Evolutionary conservation across 495 filamentous ascomycete genomes (phyloP), one percentile per base, ranked within the genome.

Genomic region (Achaetomiella virescens): DNA sequence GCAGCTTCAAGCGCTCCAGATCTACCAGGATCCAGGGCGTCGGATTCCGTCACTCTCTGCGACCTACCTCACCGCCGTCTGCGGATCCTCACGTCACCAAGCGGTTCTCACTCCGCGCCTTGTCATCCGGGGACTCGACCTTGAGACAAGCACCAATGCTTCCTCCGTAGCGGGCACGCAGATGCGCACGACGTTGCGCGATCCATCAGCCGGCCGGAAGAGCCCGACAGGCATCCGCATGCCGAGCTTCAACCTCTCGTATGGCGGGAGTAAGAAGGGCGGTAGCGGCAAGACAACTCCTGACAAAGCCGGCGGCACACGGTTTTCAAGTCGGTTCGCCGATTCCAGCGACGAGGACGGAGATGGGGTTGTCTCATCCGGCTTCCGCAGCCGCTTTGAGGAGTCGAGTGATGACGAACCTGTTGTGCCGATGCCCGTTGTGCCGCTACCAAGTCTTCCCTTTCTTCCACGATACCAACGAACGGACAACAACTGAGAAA

Each of bases 341-440:
- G 82, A 90, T 60, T 91, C 88, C 0, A 89, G 88, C 58, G 86
- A 86, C 25, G 89, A 91, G 17, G 85, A 84, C 18, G 80, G 81
- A 10, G 75, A 62, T 1, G 80, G 79, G 3, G 75, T 64, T 0
- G 21, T 20, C n/a, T 60, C 45, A 68, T 17, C 54, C 2, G 61
- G 71, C 1, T 88, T 86, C 63, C 75, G 72, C 35, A 91, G 87
- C 63, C 84, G 89, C 2, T 90, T 90, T 62, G 84, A 81, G n/a
- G 86, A 91, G 56, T 91, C 88, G 1, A 91, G 88, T 63, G 88
- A 91, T 59, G 86, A 88, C 37, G 84, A 87, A 18, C 78, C 55
- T 27, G 50, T 57, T 17, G 51, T 55, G 22, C 67, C 69, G 27
- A 54, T 63, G n/a, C 58, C 64, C 0, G 27, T 9, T 31, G 15